Percentiles rank a stretch among this genome's conserved stretches.
phyloP scores from a whole-genome alignment of 179 eudicot species.

The Heliamphora pulchella region DNA sequence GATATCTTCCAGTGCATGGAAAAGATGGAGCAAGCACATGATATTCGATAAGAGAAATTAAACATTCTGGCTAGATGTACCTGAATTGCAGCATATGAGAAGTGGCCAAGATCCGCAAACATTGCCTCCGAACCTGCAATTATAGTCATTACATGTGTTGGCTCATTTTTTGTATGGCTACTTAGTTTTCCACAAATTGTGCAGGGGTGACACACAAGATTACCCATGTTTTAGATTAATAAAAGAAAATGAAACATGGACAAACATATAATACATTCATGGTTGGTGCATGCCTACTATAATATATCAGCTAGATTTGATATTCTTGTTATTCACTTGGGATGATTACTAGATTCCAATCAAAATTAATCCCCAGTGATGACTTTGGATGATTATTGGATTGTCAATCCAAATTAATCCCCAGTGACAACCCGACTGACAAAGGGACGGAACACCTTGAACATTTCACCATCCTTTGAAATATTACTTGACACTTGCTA shows the following conservation, averaged over 20 bases:
- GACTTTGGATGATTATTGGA: not conserved
- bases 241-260: not conserved
- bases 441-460: not conserved
- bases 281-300: not conserved
- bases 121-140: slow-evolving; percentile 87
- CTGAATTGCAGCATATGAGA: slow-evolving; percentile 85
- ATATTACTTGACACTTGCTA: not conserved
- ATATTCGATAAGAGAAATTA: not conserved
- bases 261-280: not conserved
- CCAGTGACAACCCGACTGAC: not conserved
- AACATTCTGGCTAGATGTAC: slow-evolving; percentile 24
- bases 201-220: not conserved
- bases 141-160: slow-evolving; percentile 1
- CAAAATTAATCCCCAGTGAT: not conserved
- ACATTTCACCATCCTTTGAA: not conserved
- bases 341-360: not conserved
- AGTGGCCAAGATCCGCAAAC: slow-evolving; percentile 97
- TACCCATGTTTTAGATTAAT: not conserved
- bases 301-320: not conserved
- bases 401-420: slow-evolving; percentile 6
- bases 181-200: not conserved
- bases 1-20: not conserved
- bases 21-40: not conserved
- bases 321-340: not conserved
- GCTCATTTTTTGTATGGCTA: not conserved